Percentiles rank a stretch among this genome's conserved stretches.
These are phyloP conservation scores for Ceratobasidium sp. DNA, from an alignment of 1,284 basidiomycete genomes.

Conservation along the genomic window DNA sequence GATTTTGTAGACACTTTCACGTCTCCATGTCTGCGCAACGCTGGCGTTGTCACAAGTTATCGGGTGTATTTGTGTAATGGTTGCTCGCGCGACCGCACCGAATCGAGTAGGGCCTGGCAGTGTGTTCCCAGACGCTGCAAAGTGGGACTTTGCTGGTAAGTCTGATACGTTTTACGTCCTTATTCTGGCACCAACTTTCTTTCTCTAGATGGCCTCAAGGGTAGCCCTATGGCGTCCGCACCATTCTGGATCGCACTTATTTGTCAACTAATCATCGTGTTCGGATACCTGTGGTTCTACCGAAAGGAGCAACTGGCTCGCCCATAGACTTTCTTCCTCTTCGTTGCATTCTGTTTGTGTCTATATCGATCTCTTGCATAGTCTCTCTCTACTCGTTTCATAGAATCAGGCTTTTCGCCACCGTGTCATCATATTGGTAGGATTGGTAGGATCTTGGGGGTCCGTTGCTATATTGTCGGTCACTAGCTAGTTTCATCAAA, in stretches of 20 bases:
- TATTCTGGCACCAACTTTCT: constrained; percentile 43
- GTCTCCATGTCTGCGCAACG: constrained; percentile 91
- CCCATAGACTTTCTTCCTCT: constrained; percentile 30
- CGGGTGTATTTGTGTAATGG: constrained; percentile 83
- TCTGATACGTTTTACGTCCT: constrained; percentile 46
- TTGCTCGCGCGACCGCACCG: constrained; percentile 86
- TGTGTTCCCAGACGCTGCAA: constrained; percentile 91
- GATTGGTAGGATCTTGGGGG: constrained; percentile 11
- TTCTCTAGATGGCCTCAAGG: constrained; percentile 50
- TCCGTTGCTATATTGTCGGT: constrained; percentile 42
- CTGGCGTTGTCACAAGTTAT: constrained; percentile 87
- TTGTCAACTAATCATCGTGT: constrained; percentile 83
- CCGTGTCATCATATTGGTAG: constrained; percentile 38
- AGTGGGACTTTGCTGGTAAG: constrained; percentile 81
- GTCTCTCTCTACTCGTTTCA: constrained; percentile 28
- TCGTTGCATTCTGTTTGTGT: constrained; percentile 27
- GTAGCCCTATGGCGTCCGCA: constrained; percentile 79
- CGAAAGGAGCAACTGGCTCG: constrained; percentile 78
- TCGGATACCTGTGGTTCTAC: constrained; percentile 95
- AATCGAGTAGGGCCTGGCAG: constrained; percentile 83
- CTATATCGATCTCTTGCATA: constrained; percentile 40
- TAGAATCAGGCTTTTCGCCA: constrained; percentile 28
- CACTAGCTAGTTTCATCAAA: constrained; percentile 38
- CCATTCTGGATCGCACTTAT: constrained; percentile 89
- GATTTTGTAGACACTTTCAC: constrained; percentile 74